Percentiles rank a stretch among this genome's conserved stretches.
phyloP scores from a whole-genome alignment of 139 green algal genomes.

The Tetraselmis striata region DNA sequence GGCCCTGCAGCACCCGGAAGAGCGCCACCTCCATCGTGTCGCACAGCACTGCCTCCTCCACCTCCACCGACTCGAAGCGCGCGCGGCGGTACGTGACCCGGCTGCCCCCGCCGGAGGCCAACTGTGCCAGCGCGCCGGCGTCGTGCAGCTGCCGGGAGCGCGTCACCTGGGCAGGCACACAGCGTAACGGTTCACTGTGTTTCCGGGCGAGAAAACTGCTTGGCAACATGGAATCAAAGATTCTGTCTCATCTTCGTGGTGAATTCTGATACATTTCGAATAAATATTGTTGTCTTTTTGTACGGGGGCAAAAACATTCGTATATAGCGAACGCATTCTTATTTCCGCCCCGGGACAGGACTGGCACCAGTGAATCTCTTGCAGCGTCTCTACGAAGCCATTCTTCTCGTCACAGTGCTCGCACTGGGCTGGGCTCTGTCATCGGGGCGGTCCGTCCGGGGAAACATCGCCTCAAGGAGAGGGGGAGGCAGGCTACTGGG shows the following conservation, averaged over 20 bases:
- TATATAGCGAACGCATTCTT: neutral
- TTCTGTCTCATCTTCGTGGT: neutral
- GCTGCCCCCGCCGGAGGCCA: neutral
- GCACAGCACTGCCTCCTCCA: neutral
- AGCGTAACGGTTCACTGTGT: too few species aligned
- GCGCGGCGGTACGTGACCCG: neutral
- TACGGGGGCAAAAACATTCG: too few species aligned
- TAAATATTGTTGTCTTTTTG: neutral
- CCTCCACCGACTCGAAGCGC: neutral
- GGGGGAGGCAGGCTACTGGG: too few species aligned
- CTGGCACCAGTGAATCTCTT: neutral
- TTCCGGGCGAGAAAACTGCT: too few species aligned
- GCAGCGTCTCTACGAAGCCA: neutral
- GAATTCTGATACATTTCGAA: neutral
- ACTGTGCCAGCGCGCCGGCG: neutral
- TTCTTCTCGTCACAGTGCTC: neutral
- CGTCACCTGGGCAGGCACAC: neutral
- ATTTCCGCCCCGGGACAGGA: neutral
- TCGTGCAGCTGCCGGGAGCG: neutral
- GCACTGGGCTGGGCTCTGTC: neutral
- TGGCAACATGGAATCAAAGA: neutral
- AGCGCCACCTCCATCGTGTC: neutral
- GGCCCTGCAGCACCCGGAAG: neutral
- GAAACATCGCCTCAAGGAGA: too few species aligned
- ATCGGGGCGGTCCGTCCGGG: too few species aligned